Conservation (phyloP, 345 rosid genomes). For the Populus alba region DNA sequence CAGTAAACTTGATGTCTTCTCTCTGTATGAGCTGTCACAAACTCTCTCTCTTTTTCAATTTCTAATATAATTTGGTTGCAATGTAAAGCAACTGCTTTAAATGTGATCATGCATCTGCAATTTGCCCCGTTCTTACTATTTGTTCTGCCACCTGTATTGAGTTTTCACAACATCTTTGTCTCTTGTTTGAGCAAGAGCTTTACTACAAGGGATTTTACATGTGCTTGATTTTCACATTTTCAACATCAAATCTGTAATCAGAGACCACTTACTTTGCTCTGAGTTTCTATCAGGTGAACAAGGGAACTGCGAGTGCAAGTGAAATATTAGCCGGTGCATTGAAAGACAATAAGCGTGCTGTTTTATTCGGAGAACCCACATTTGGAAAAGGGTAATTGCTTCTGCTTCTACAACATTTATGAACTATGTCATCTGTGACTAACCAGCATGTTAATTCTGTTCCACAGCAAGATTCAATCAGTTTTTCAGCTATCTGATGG, state of each 20-base stretch:
- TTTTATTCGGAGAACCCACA: constrained; percentile 82
- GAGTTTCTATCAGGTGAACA: constrained; percentile 67
- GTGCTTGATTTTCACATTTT: background rate
- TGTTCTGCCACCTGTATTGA: background rate
- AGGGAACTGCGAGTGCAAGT: constrained; percentile 98
- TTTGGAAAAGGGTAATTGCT: constrained; percentile 86
- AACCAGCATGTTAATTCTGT: constrained; percentile 6
- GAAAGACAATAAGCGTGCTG: constrained; percentile 90
- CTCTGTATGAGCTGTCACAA: background rate
- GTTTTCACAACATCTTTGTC: background rate
- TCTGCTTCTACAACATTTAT: background rate
- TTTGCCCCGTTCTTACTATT: background rate
- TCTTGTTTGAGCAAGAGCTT: background rate
- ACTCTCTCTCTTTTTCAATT: background rate
- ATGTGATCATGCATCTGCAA: background rate
- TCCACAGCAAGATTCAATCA: constrained; percentile 88
- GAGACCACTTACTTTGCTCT: background rate
- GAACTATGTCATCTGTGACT: background rate
- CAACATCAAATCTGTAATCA: background rate
- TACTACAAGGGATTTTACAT: background rate
- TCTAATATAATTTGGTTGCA: no score
- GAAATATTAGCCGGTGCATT: constrained; percentile 90
- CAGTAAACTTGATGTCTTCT: background rate
- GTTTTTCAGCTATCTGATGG: constrained; percentile 95
- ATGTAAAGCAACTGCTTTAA: background rate